These are phyloP conservation scores for Boletus smithii DNA, from an alignment of 1,284 basidiomycete genomes.

Conservation along the genomic window DNA sequence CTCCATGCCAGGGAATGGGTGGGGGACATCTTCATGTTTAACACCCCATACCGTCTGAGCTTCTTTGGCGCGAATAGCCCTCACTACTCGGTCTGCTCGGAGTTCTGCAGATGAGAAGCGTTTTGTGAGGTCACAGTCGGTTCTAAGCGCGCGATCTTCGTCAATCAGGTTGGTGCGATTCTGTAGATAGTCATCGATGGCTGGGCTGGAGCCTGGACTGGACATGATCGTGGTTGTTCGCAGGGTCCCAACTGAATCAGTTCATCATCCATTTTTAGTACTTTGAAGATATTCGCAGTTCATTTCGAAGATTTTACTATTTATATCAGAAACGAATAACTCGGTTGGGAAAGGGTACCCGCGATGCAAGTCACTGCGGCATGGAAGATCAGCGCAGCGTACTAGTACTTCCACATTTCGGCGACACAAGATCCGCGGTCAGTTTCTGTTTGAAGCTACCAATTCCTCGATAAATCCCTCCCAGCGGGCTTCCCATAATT, in stretches of 20 bases:
- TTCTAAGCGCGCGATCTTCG: conserved; percentile 46
- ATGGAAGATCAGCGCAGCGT: not conserved
- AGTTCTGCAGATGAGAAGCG: conserved; percentile 41
- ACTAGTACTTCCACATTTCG: not conserved
- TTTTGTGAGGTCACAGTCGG: conserved; percentile 30
- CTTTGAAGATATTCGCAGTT: not conserved
- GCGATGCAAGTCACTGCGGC: not conserved
- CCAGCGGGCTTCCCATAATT: conserved; percentile 55
- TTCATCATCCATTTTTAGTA: not conserved
- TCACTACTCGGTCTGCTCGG: conserved; percentile 52
- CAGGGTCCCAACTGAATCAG: not conserved
- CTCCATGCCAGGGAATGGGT: conserved; percentile 71
- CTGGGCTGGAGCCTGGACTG: not conserved
- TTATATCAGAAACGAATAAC: not conserved
- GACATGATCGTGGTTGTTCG: conserved; percentile 5
- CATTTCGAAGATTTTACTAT: not conserved
- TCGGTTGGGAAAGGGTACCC: not conserved
- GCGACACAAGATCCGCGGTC: not conserved
- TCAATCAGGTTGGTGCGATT: conserved; percentile 46
- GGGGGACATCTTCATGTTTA: conserved; percentile 48
- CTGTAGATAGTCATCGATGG: conserved; percentile 38
- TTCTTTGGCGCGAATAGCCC: conserved; percentile 50
- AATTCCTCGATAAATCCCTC: conserved; percentile 45
- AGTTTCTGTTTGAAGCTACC: conserved; percentile 13
- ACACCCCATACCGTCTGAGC: conserved; percentile 52